Conservation (phyloP, 2,329 filamentous ascomycete genomes). For the Diaporthe longicolla region DNA sequence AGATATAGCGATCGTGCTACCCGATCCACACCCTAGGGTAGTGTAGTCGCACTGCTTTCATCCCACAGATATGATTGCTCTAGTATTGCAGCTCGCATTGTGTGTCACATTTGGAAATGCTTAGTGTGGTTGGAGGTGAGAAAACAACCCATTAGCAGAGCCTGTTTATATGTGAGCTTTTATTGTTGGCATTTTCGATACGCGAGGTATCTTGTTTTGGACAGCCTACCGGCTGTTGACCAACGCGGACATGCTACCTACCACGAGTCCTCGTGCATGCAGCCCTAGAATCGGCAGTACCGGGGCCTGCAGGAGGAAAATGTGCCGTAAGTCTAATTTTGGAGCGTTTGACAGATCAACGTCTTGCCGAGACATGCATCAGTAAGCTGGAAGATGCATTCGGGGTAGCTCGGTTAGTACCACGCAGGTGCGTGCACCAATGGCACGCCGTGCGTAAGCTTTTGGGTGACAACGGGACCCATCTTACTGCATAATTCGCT, state of each 20-base stretch:
- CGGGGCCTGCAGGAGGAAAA: neutral
- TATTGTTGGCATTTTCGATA: neutral
- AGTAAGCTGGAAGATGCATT: constrained; percentile 6
- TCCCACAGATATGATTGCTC: neutral
- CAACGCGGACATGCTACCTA: no score
- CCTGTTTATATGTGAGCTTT: neutral
- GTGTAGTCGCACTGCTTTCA: neutral
- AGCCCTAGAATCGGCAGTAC: neutral
- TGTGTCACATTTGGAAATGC: no score
- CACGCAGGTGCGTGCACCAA: neutral
- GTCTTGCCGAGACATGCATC: neutral
- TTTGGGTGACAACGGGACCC: constrained; percentile 3
- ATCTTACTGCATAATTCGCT: constrained; percentile 9
- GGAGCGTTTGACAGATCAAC: constrained; percentile 1
- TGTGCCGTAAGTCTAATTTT: neutral
- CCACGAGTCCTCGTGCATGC: neutral
- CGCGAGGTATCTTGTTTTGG: rapidly evolving
- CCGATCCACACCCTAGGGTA: neutral
- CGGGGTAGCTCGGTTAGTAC: neutral
- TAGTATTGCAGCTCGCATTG: neutral
- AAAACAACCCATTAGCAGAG: no score
- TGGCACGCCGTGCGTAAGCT: constrained; percentile 15
- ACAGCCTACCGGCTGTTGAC: no score
- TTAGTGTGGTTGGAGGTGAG: no score
- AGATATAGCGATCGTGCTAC: neutral